phyloP scores from a whole-genome alignment of 306 rosid species.

The Rosa rugosa region DNA sequence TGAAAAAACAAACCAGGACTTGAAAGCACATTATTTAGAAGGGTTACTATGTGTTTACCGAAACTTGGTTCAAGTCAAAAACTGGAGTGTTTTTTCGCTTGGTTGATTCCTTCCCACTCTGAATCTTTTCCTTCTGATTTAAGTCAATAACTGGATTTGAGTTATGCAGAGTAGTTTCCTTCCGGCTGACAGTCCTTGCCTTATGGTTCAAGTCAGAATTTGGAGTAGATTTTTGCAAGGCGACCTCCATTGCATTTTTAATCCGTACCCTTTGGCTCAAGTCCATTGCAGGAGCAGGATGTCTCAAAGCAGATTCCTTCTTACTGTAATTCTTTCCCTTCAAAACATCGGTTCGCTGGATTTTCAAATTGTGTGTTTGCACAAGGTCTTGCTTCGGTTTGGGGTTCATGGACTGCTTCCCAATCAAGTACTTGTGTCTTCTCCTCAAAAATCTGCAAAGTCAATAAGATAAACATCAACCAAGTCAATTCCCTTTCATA shows the following conservation, averaged over 20 bases:
- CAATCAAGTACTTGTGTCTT: conserved; percentile 55
- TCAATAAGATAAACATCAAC: background rate
- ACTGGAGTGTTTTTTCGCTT: conserved; percentile 46
- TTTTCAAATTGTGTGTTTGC: conserved; percentile 38
- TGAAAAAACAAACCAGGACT: conserved; percentile 16
- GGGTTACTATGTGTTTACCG: conserved; percentile 48
- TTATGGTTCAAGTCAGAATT: conserved; percentile 66
- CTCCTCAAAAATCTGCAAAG: conserved; percentile 71
- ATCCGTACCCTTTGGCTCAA: conserved; percentile 52
- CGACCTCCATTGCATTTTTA: conserved; percentile 34
- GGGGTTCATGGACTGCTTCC: conserved; percentile 41
- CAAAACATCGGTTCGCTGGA: conserved; percentile 30
- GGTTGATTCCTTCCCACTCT: conserved; percentile 54
- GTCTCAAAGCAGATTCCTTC: conserved; percentile 45
- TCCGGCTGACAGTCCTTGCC: conserved; percentile 42
- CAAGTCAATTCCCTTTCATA: conserved; percentile 12
- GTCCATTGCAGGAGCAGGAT: conserved; percentile 25
- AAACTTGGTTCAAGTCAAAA: conserved; percentile 94
- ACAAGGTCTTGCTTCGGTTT: conserved; percentile 39
- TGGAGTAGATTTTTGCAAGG: conserved; percentile 39
- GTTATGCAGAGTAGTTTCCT: conserved; percentile 43
- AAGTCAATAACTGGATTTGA: conserved; percentile 47
- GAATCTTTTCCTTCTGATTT: conserved; percentile 60
- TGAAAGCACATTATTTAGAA: conserved; percentile 5
- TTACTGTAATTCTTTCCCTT: conserved; percentile 52